Evolutionary conservation across 768 basidiomycete genomes (phyloP), one percentile per base, ranked within the genome.

Genomic region (Macrolepiota dolichaula): DNA sequence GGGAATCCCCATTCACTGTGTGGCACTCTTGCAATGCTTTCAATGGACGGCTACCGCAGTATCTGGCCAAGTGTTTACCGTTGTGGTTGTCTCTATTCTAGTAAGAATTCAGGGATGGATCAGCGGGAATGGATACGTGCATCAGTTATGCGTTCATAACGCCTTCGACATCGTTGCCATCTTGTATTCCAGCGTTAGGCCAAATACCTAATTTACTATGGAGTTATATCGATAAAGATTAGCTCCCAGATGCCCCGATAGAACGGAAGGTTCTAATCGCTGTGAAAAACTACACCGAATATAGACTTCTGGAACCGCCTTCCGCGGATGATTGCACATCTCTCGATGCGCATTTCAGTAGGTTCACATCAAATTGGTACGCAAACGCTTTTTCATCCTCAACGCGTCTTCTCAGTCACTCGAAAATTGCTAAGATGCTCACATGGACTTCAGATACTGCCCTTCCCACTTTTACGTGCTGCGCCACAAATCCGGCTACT

Each of bases 251-350:
- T 75, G 63, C 63, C 67, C 74, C 78, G 70, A 72, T 64, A 70
- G 60, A 69, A 55, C 68, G 77, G 77, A 77, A 78, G 66, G 75
- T 78, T 79, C 73, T 65, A 55, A 49, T 38, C 22, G 38, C 29
- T 46, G 29, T 22, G 52, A 60, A 60, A 32, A 51, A 51, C 69
- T 67, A 63, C 64, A 63, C 74, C 70, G 67, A 73, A 73, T 74
- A 71, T 75, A 74, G 76, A 68, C 67, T 69, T 64, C 67, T 59
- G 64, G 64, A 62, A 69, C 79, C 79, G 78, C 71, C 76, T 76
- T 73, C 74, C 77, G 74, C 78, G 79, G 79, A 77, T 71, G 74
- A 77, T 76, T 79, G 76, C 67, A 67, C 72, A 75, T 71, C 69
- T 69, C 68, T 69, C 69, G 70, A 71, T 68, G 64, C 64, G 64